A percentile compares a stretch with the other conserved stretches of the same genome.
Conservation (phyloP, 2,329 filamentous ascomycete genomes). For the Talaromyces sp. region DNA sequence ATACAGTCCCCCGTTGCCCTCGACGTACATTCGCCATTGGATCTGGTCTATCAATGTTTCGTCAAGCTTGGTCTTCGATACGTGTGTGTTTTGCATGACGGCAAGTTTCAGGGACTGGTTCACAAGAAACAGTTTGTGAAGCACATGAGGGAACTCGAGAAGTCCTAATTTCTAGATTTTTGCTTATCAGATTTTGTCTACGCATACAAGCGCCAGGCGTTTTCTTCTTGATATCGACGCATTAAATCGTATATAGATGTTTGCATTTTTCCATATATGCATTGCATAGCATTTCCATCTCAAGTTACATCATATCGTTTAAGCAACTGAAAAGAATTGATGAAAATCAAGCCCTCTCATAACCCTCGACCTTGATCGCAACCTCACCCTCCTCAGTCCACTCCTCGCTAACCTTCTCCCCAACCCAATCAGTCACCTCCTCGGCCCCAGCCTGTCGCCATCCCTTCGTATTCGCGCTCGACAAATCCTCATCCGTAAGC, state of each 20-base stretch:
- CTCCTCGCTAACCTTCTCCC: slow-evolving; percentile 37
- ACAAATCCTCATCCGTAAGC: slow-evolving; percentile 31
- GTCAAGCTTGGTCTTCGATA: slow-evolving; percentile 89
- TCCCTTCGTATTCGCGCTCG: slow-evolving; percentile 19
- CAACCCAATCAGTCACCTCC: slow-evolving; percentile 42
- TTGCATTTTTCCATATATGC: slow-evolving; percentile 4
- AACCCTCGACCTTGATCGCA: slow-evolving; percentile 48
- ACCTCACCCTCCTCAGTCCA: slow-evolving; percentile 51
- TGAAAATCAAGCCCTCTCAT: slow-evolving; percentile 30
- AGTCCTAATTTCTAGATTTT: slow-evolving; percentile 5
- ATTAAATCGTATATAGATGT: slow-evolving; percentile 5
- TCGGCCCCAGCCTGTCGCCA: slow-evolving; percentile 33
- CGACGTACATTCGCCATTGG: slow-evolving; percentile 86
- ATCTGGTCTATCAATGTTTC: slow-evolving; percentile 94
- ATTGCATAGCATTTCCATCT: not conserved
- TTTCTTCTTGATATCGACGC: not conserved
- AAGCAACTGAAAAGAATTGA: not conserved
- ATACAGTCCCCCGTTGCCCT: slow-evolving; percentile 73
- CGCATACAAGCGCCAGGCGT: slow-evolving; percentile 17
- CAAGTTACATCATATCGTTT: not conserved
- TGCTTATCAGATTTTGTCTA: not conserved
- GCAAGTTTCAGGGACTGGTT: slow-evolving; percentile 83
- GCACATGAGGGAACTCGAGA: slow-evolving; percentile 66
- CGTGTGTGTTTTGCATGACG: slow-evolving; percentile 81
- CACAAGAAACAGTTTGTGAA: slow-evolving; percentile 98